phyloP scores from a whole-genome alignment of 1,139 yeast genomes.

The Debaryomyces nepalensis region DNA sequence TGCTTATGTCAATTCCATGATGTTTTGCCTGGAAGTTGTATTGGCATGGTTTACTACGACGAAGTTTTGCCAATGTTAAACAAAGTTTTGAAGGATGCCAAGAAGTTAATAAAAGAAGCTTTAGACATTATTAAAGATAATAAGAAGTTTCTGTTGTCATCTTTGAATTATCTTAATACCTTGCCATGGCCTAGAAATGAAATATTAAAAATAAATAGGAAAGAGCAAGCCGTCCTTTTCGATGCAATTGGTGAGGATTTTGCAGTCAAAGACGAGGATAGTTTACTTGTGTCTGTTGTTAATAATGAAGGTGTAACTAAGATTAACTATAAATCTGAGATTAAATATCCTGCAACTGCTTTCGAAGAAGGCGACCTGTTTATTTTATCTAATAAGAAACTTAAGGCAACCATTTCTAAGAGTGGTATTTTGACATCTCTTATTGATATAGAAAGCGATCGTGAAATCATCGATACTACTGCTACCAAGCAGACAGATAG shows the following conservation, averaged over 20 bases:
- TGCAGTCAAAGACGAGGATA: conserved; percentile 6
- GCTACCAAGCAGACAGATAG: conserved; percentile 49
- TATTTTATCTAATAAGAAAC: conserved; percentile 60
- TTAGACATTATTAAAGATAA: conserved; percentile 30
- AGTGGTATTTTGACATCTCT: conserved; percentile 73
- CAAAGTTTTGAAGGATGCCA: conserved; percentile 57
- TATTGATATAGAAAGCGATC: conserved; percentile 58
- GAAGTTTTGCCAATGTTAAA: conserved; percentile 86
- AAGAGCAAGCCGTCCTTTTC: conserved; percentile 18
- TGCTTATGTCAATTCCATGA: conserved; percentile 95
- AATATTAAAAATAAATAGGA: conserved; percentile 42
- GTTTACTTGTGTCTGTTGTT: conserved; percentile 17
- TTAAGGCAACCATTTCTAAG: conserved; percentile 60
- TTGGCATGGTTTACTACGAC: conserved; percentile 88
- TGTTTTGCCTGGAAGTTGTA: conserved; percentile 94
- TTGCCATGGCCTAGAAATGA: conserved; percentile 73
- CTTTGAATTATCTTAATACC: conserved; percentile 53
- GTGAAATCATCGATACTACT: conserved; percentile 69
- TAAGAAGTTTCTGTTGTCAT: conserved; percentile 19
- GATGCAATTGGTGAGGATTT: conserved; percentile 4
- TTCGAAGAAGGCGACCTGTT: conserved; percentile 40
- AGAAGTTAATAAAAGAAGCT: conserved; percentile 57
- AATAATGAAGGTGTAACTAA: conserved; percentile 19
- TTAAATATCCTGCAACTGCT: conserved; percentile 55
- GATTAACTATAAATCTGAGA: conserved; percentile 23